Base-by-base conservation (phyloP, 805 yeast genomes). In the Starmera amethionina region DNA sequence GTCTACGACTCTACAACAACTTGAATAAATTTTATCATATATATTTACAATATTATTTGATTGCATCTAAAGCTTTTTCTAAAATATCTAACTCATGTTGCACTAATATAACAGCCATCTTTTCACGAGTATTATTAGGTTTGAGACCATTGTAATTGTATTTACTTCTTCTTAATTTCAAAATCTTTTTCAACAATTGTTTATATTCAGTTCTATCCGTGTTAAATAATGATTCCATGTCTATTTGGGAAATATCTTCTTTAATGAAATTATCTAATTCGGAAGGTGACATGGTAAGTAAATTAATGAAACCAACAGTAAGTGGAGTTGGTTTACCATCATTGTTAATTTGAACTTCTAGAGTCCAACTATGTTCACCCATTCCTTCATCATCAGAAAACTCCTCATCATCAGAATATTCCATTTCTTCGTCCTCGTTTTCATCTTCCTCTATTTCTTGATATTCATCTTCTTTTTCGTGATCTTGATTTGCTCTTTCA, bases 321-420 rank as follows among this genome's bases (percentile, higher is more conserved):
- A 68, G 60, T 3, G 55, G 54, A 0, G 77, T 61, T 10, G 72
- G 68, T 16, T 56, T 58, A 2, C 81, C 84, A 36, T 64, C 56
- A 35, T 47, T 54, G 4, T 44, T 44, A 14, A 76, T 47, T 35
- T 59, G 57, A 19, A 72, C 55, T 32, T 72, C 67, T 35, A 68
- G 52, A 35, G 71, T 57, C 79, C 80, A 66, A 19, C 64, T 50
- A 35, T 66, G 66, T 4, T 42, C 50, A 11, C 46, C 49, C 12
- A 44, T 52, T 1, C 41, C 53, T 2, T 38, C 48, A 5, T 41
- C 44, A 8, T 43, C 46, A 16, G 42, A 52, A 32, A 35, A 34
- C 8, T 30, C 35, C 10, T 28, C 30, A 14, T 28, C 35, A 34
- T 28, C 42, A 28, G 42, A 40, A 29, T 22, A 22, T 22, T 22